Conservation (phyloP, 768 basidiomycete species). For the Dacryopinax spathularia region DNA sequence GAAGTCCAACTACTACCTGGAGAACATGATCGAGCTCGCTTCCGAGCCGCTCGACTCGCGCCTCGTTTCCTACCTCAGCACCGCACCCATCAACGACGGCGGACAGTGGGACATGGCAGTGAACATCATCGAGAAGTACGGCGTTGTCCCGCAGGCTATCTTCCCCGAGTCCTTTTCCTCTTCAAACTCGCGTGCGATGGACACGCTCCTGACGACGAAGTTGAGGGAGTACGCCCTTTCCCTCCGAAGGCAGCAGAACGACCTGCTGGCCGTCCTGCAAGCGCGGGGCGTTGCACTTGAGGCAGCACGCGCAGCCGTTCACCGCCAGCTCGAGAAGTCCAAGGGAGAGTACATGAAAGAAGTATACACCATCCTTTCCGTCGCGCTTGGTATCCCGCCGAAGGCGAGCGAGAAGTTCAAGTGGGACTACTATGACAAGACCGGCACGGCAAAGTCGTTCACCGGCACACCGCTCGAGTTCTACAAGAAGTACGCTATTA, state of each 20-base stretch:
- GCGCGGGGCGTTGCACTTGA: conserved; percentile 17
- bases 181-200: conserved; percentile 53
- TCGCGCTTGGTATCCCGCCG: conserved; percentile 78
- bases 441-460: conserved; percentile 61
- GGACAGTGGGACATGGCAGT: conserved; percentile 93
- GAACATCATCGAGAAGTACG: conserved; percentile 61
- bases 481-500: conserved; percentile 48
- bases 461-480: conserved; percentile 71
- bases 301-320: conserved; percentile 39
- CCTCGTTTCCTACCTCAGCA: conserved; percentile 59
- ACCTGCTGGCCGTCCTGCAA: conserved; percentile 34
- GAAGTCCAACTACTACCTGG: conserved; percentile 82
- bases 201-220: conserved; percentile 72
- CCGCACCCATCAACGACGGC: conserved; percentile 73
- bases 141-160: conserved; percentile 66
- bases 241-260: conserved; percentile 48
- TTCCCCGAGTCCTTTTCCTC: conserved; percentile 82
- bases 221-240: conserved; percentile 81
- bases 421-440: conserved; percentile 81
- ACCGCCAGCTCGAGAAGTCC: conserved; percentile 34
- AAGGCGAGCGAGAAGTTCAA: conserved; percentile 52
- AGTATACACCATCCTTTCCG: conserved; percentile 68
- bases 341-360: conserved; percentile 79
- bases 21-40: conserved; percentile 67
- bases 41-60: conserved; percentile 71